phyloP scores from a whole-genome alignment of 257 asterid species.

The Solanum bukasovii region DNA sequence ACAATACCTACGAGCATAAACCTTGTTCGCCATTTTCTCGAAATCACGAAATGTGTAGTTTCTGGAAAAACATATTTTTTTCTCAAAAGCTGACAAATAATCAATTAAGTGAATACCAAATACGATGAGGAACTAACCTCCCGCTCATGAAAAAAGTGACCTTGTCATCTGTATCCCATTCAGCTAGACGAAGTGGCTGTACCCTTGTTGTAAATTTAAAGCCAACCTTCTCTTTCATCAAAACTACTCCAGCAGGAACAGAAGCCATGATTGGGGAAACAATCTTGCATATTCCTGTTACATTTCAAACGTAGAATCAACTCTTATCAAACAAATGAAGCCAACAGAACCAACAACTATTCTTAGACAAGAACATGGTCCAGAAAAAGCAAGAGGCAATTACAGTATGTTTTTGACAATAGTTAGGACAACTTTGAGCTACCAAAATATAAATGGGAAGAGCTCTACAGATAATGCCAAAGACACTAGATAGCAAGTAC shows the following conservation, averaged over 20 bases:
- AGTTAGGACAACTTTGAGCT: not conserved
- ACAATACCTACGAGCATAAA: slow-evolving; percentile 79
- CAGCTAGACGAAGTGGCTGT: slow-evolving; percentile 95
- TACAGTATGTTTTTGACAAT: not conserved
- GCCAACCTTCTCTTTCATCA: slow-evolving; percentile 81
- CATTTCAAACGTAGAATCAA: not conserved
- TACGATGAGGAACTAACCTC: slow-evolving; percentile 37
- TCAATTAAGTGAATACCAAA: not conserved
- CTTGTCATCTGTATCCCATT: slow-evolving; percentile 84
- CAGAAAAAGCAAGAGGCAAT: not conserved
- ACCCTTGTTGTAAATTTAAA: slow-evolving; percentile 94
- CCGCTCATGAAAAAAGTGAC: slow-evolving; percentile 96
- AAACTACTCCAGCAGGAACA: slow-evolving; percentile 97
- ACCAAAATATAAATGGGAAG: not conserved
- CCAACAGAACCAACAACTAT: not conserved
- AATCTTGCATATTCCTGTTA: slow-evolving; percentile 86
- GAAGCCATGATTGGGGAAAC: slow-evolving; percentile 81
- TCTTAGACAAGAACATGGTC: not conserved
- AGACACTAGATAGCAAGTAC: not conserved
- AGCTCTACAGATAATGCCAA: not conserved
- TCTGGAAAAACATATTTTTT: slow-evolving; percentile 30
- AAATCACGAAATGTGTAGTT: slow-evolving; percentile 91
- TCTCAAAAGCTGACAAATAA: not conserved
- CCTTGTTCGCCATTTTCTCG: slow-evolving; percentile 99
- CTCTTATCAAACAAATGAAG: not conserved